Evolutionary conservation across 257 asterid species (phyloP), one percentile per base, ranked within the genome.

Genomic region (Scutellaria barbata): DNA sequence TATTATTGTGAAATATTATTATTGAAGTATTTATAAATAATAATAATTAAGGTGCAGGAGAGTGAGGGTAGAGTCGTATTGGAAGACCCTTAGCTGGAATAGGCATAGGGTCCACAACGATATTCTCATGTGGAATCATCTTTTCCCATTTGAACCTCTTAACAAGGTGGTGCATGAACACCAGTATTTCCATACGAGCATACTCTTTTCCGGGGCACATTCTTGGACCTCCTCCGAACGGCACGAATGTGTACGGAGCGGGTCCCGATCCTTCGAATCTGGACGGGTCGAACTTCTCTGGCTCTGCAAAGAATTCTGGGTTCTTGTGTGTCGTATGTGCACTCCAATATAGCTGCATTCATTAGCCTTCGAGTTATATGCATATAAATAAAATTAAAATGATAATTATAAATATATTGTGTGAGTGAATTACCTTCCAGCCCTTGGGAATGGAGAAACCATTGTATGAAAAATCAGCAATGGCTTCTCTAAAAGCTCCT

Each of bases 191-290:
- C 66, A 82, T 18, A 0, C 85, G 80, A 20, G 89, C 89, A 6
- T 82, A 85, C 65, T 80, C 85, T 72, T 85, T 80, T 7, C 87
- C 89, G 10, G 87, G 89, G 74, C 89, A 85, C 87, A 82, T 85
- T 58, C 89, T 64, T 3, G 89, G 89, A 3, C 89, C 89, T 1
- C 89, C 89, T 0, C 86, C 89, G 10, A 85, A 85, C 5, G 90
- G 86, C 18, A 85, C 87, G 46, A 78, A 85, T 10, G 87, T 87
- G 73, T 81, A 87, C 0, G 93, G 90, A 9, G 86, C 87, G 1
- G 90, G 86, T 14, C 86, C 90, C 0, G 75, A 66, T 14, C 93
- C 88, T 0, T 83, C 90, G 12, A 83, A 87, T 18, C 90, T 77
- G 1, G 83, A 83, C 12, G 93, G 93, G 40, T 87, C 88, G 65